These are phyloP conservation scores for Globisporangium recalcitrans DNA, from an alignment of 352 stramenopile genomes.

Conservation along the genomic window DNA sequence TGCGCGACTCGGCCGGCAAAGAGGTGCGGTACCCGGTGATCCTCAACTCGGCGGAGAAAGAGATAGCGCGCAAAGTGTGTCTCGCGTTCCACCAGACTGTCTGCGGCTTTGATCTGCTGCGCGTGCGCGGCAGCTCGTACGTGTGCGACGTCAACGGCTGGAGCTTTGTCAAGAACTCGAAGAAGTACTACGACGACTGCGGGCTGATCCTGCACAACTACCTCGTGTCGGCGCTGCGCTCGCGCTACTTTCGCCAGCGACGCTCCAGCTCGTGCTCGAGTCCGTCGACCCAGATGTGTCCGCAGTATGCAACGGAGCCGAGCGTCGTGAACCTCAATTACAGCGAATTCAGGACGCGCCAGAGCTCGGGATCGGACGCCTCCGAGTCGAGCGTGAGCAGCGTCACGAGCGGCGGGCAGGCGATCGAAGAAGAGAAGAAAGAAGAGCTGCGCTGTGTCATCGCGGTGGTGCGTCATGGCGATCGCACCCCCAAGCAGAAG, in stretches of 20 bases:
- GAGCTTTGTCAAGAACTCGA: slow-evolving; percentile 97
- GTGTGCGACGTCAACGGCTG: slow-evolving; percentile 99
- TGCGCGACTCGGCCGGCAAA: slow-evolving; percentile 95
- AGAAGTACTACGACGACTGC: slow-evolving; percentile 99
- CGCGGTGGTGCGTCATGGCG: slow-evolving; percentile 96
- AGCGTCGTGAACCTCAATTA: slow-evolving; percentile 22
- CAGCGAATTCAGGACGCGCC: slow-evolving; percentile 30
- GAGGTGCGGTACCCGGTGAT: slow-evolving; percentile 99
- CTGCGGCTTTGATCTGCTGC: slow-evolving; percentile 98
- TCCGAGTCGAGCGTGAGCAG: slow-evolving; percentile 70
- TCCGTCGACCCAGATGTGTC: slow-evolving; percentile 58
- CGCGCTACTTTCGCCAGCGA: slow-evolving; percentile 70
- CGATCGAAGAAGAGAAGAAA: slow-evolving; percentile 66
- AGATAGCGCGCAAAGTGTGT: slow-evolving; percentile 94
- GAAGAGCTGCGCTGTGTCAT: slow-evolving; percentile 99
- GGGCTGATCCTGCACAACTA: slow-evolving; percentile 93
- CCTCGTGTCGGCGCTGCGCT: slow-evolving; percentile 73
- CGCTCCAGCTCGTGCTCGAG: slow-evolving; percentile 43
- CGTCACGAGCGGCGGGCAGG: slow-evolving; percentile 34
- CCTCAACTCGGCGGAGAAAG: slow-evolving; percentile 97
- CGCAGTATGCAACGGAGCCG: slow-evolving; percentile 71
- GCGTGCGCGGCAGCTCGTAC: slow-evolving; percentile 90
- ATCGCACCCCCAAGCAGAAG: slow-evolving; percentile 99
- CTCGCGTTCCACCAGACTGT: slow-evolving; percentile 98
- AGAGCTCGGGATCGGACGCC: slow-evolving; percentile 59